Base-by-base conservation (phyloP, 257 asterid genomes). In the Rhazya stricta region DNA sequence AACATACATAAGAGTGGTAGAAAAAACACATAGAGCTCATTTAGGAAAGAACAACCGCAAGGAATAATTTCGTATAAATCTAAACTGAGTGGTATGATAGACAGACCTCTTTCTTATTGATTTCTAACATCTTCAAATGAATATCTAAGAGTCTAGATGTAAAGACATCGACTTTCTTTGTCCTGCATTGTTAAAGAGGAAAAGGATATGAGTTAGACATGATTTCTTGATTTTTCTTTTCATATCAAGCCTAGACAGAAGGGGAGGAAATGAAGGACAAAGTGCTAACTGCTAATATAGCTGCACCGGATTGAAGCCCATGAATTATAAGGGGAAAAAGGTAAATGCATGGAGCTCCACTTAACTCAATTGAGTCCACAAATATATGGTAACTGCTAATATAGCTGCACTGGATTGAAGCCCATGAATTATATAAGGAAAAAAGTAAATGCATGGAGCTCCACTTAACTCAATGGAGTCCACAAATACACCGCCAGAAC, bases 111-210 rank as follows among this genome's bases (percentile, higher is more conserved):
- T 65, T 77, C 80, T 81, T 83, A 60, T 85, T 76, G 25, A 74
- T 78, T 73, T 83, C 85, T 73, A 85, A 69, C 89, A 80, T 80
- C 80, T 85, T 85, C 51, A 85, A 83, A 80, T 83, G 87, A 62
- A 83, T 80, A 65, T 83, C 89, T 67, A 83, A 72, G 70, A 83
- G 84, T 58, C 84, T 83, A 51, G 87, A 83, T 16, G 89, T 85
- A 67, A 85, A 85, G 27, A 74, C 81, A 71, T 85, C 89, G 30
- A 67, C 87, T 76, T 81, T 81, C 83, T 79, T 85, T 39, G 87
- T 85, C 82, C 89, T 85, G 80, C 73, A 77, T 54, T 18, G 19
- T 75, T 11, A 25, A 36, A 50, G 72, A 60, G 79, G 48, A 51
- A 18, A 58, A 51, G 23, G 58, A n/a, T 54, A 56, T 60, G 53